Percentiles rank a stretch among this genome's conserved stretches.
phyloP scores from a whole-genome alignment of 1,284 basidiomycete genomes.

The Anthracocystis setariae region DNA sequence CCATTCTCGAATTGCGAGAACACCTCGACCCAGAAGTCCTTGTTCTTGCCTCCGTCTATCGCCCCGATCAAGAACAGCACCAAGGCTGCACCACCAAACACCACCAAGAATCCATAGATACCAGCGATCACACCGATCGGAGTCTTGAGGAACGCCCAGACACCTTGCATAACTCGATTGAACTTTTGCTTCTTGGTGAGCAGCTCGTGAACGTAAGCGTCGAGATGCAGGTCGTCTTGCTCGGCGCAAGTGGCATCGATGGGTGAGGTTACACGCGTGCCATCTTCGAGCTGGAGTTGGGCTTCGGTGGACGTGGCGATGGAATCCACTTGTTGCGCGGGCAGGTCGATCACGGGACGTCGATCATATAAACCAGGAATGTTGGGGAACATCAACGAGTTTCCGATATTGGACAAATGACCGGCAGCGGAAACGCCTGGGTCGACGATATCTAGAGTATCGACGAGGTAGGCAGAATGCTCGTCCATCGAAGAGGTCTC shows the following conservation, averaged over 20 bases:
- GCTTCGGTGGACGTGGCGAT: slow-evolving; percentile 19
- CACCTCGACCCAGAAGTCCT: slow-evolving; percentile 76
- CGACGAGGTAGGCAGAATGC: slow-evolving; percentile 41
- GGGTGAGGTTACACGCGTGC: slow-evolving; percentile 1
- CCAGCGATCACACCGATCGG: slow-evolving; percentile 76
- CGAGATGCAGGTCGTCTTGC: slow-evolving; percentile 40
- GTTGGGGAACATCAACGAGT: slow-evolving; percentile 76
- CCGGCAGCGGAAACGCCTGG: slow-evolving; percentile 77
- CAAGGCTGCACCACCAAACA: slow-evolving; percentile 48
- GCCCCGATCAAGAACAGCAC: slow-evolving; percentile 44
- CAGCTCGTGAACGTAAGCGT: slow-evolving; percentile 42
- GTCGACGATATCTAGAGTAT: slow-evolving; percentile 76
- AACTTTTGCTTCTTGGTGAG: slow-evolving; percentile 64
- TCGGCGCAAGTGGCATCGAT: slow-evolving; percentile 1
- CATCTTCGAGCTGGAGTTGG: slow-evolving; percentile 33
- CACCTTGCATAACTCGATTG: slow-evolving; percentile 75
- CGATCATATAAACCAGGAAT: slow-evolving; percentile 73
- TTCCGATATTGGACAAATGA: slow-evolving; percentile 78
- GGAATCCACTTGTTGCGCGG: slow-evolving; percentile 26
- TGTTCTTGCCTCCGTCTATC: slow-evolving; percentile 44
- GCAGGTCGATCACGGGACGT: slow-evolving; percentile 75
- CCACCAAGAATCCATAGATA: slow-evolving; percentile 77
- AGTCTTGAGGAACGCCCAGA: slow-evolving; percentile 86
- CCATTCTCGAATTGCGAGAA: slow-evolving; percentile 81
- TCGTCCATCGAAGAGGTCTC: slow-evolving; percentile 23